Percentiles rank a stretch among this genome's conserved stretches.
Conservation (phyloP, 75 land plant genomes). For the Pinus tabuliformis region DNA sequence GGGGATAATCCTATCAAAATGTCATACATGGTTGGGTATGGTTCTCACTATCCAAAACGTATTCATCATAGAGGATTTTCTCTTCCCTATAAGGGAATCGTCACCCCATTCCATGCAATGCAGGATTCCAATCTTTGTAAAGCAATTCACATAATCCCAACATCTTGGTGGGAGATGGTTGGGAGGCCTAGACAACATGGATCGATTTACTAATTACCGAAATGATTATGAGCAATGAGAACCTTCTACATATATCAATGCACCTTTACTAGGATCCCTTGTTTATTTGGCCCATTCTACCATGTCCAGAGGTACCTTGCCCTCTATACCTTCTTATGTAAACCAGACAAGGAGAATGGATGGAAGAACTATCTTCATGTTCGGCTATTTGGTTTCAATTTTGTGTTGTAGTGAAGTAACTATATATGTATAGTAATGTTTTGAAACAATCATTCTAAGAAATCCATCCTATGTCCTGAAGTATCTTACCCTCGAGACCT, state of each 20-base stretch:
- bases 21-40: constrained; percentile 99
- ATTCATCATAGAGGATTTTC: constrained; percentile 94
- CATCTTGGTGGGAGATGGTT: constrained; percentile 71
- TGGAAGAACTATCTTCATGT: too few relatives aligned
- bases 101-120: constrained; percentile 62
- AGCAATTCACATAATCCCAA: constrained; percentile 74
- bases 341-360: too few relatives aligned
- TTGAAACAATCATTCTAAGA: too few relatives aligned
- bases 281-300: constrained; percentile 71
- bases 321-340: too few relatives aligned
- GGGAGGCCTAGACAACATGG: constrained; percentile 77
- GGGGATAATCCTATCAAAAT: constrained; percentile 79
- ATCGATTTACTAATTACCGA: constrained; percentile 61
- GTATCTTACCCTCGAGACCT: too few relatives aligned
- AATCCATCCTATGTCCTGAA: too few relatives aligned
- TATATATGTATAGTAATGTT: too few relatives aligned
- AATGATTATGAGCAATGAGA: constrained; percentile 68
- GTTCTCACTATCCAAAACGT: constrained; percentile 61
- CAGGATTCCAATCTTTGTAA: constrained; percentile 47
- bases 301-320: too few relatives aligned
- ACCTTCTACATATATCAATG: constrained; percentile 87
- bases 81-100: constrained; percentile 54
- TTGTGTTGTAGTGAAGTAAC: too few relatives aligned
- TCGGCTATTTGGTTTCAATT: too few relatives aligned
- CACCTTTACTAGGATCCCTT: constrained; percentile 83